phyloP scores from a whole-genome alignment of 2,329 filamentous ascomycete species.

The Stylonectria norvegica region DNA sequence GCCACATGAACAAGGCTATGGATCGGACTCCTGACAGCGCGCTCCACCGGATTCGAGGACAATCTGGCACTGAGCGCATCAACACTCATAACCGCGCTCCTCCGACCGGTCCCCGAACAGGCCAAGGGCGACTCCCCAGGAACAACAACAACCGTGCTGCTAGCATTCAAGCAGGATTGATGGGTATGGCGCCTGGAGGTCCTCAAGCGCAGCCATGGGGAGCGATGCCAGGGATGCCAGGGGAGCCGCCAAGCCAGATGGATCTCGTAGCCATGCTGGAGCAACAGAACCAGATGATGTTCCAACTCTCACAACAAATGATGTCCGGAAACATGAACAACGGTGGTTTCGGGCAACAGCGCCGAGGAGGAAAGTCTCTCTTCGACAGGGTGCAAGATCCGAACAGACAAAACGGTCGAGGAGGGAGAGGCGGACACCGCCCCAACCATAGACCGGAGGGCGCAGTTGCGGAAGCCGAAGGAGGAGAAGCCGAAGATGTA shows the following conservation, averaged over 20 bases:
- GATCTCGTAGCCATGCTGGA: conserved; percentile 74
- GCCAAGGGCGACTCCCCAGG: conserved; percentile 47
- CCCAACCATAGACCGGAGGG: conserved; percentile 35
- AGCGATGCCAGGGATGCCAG: conserved; percentile 45
- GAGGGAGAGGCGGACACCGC: conserved; percentile 46
- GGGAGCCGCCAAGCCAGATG: conserved; percentile 47
- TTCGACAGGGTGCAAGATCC: conserved; percentile 69
- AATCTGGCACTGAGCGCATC: conserved; percentile 72
- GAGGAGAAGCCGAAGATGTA: conserved; percentile 56
- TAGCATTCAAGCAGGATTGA: conserved; percentile 49
- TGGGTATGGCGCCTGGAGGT: conserved; percentile 39
- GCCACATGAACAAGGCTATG: conserved; percentile 79
- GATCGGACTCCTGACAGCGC: conserved; percentile 72
- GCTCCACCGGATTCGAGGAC: conserved; percentile 74
- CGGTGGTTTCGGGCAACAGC: conserved; percentile 36
- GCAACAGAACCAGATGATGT: conserved; percentile 84
- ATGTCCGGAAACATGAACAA: conserved; percentile 50
- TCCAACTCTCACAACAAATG: conserved; percentile 65
- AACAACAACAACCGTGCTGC: conserved; percentile 50
- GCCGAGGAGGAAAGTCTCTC: conserved; percentile 56
- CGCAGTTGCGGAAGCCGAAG: conserved; percentile 31
- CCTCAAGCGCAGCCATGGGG: conserved; percentile 42
- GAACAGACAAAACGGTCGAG: conserved; percentile 49
- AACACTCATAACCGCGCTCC: conserved; percentile 70
- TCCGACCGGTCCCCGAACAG: conserved; percentile 67